Evolutionary conservation across 1,284 basidiomycete species (phyloP).

Genomic region (Boletus sp.): DNA sequence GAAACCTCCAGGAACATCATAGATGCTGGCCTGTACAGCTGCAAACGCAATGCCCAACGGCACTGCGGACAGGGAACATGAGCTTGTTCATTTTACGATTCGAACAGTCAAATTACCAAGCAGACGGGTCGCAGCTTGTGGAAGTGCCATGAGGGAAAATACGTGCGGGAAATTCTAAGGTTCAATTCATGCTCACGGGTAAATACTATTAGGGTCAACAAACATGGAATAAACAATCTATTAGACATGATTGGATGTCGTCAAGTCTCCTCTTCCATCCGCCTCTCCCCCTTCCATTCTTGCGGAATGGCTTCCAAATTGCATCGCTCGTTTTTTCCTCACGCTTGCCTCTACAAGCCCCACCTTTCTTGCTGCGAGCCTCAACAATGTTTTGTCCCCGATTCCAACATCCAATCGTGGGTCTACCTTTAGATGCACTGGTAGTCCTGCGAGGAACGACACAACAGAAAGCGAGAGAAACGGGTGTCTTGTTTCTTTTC

Average conservation of each 20-base stretch:
- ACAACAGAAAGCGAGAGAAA: conserved; percentile 83
- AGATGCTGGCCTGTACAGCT: conserved; percentile 73
- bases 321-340: conserved; percentile 92
- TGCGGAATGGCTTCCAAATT: conserved; percentile 92
- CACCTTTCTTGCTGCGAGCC: conserved; percentile 63
- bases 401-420: conserved; percentile 60
- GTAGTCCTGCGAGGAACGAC: conserved; percentile 66
- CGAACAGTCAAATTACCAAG: conserved; percentile 36
- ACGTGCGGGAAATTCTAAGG: not conserved
- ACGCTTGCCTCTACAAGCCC: conserved; percentile 67
- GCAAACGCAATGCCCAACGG: conserved; percentile 70
- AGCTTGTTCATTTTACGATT: conserved; percentile 1
- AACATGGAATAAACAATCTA: conserved; percentile 25
- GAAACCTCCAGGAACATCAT: conserved; percentile 92
- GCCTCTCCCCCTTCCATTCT: conserved; percentile 68
- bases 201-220: conserved; percentile 8
- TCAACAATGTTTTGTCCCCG: conserved; percentile 86
- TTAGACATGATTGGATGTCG: conserved; percentile 7
- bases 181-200: not conserved
- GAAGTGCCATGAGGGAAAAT: conserved; percentile 41
- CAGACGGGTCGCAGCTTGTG: conserved; percentile 45
- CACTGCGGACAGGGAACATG: conserved; percentile 43
- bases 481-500: conserved; percentile 87
- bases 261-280: conserved; percentile 51
- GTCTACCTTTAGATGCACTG: conserved; percentile 80